Percentiles rank a stretch among this genome's conserved stretches.
Conservation (phyloP, 768 basidiomycete genomes). For the Aureoboletus auriporus region DNA sequence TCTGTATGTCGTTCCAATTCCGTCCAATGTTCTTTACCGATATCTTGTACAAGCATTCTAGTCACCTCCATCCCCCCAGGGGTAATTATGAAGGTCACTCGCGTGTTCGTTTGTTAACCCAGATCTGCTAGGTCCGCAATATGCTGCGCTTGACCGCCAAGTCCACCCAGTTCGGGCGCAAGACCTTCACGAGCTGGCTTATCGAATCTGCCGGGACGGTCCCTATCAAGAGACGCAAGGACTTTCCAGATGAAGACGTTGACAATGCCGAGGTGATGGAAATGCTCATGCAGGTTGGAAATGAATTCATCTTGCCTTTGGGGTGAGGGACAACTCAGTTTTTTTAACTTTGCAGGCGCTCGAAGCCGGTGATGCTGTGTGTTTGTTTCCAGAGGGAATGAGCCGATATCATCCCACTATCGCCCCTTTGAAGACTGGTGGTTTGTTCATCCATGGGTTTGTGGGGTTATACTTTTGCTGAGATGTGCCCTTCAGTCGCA, state of each 20-base stretch:
- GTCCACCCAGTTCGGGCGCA: conserved; percentile 78
- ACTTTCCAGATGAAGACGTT: conserved; percentile 47
- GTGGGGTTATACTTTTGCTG: background rate
- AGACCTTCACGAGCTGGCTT: conserved; percentile 86
- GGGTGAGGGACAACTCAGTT: conserved; percentile 4
- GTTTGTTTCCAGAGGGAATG: conserved; percentile 83
- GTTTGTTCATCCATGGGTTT: conserved; percentile 33
- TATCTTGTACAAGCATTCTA: conserved; percentile 46
- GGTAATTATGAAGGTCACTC: conserved; percentile 35
- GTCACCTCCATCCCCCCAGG: conserved; percentile 68
- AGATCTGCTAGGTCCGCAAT: conserved; percentile 54
- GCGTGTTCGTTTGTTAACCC: conserved; percentile 3
- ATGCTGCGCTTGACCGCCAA: conserved; percentile 86
- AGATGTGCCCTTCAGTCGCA: conserved; percentile 47
- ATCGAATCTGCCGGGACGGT: conserved; percentile 87
- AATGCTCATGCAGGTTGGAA: conserved; percentile 59
- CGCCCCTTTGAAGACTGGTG: conserved; percentile 84
- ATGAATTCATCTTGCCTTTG: background rate
- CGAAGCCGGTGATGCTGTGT: conserved; percentile 73
- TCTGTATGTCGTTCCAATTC: conserved; percentile 46
- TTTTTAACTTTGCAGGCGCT: conserved; percentile 48
- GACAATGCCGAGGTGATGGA: conserved; percentile 73
- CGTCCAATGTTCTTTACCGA: background rate
- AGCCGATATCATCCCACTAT: conserved; percentile 85
- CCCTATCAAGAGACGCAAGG: conserved; percentile 75